Evolutionary conservation across 306 rosid species (phyloP).

Genomic region (Myrica gale): DNA sequence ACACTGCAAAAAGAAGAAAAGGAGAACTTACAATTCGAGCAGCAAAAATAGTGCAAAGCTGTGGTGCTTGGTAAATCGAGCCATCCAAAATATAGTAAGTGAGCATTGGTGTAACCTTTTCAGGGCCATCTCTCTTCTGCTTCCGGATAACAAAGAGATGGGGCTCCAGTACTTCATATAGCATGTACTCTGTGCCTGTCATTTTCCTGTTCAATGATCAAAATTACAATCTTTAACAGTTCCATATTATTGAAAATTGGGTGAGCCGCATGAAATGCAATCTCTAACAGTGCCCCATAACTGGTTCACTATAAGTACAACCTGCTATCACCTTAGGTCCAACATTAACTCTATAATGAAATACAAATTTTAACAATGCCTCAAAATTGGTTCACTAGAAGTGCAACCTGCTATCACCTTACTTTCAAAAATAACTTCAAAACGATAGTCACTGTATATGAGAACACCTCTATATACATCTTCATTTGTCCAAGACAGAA

Average conservation of each 20-base stretch:
- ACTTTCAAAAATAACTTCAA: not conserved
- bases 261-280: conserved; percentile 2
- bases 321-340: not conserved
- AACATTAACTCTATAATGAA: not conserved
- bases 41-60: conserved; percentile 86
- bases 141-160: conserved; percentile 75
- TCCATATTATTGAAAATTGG: conserved; percentile 11
- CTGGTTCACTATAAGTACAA: not conserved
- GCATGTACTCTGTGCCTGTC: conserved; percentile 72
- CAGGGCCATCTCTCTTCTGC: conserved; percentile 91
- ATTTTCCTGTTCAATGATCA: conserved; percentile 54
- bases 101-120: conserved; percentile 81
- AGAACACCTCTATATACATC: too few species aligned
- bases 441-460: not conserved
- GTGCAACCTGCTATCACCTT: not conserved
- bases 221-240: conserved; percentile 21
- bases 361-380: not conserved
- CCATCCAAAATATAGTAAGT: conserved; percentile 86
- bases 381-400: not conserved
- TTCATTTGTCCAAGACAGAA: too few species aligned
- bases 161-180: conserved; percentile 80
- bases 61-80: conserved; percentile 90
- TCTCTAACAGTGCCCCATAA: not conserved
- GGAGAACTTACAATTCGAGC: conserved; percentile 64
- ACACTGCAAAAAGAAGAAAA: not conserved